phyloP scores from a whole-genome alignment of 768 basidiomycete genomes.

The Rhodotorula graminis region DNA sequence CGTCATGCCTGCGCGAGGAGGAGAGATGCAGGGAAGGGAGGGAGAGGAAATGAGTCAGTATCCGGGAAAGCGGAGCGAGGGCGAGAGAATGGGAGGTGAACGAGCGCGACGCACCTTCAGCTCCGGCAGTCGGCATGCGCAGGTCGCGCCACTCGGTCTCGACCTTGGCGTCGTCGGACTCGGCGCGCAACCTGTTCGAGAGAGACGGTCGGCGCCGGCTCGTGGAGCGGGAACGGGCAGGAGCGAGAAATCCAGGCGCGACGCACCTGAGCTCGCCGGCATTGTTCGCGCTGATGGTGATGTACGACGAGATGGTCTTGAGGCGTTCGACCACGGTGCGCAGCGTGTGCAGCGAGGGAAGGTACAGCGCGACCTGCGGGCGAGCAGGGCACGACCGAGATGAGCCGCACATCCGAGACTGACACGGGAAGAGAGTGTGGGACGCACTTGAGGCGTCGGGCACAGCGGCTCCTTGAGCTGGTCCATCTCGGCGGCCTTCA shows the following conservation, averaged over 20 bases:
- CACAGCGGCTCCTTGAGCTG: slow-evolving; percentile 73
- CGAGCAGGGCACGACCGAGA: too few relatives aligned
- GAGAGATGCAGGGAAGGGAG: neutral
- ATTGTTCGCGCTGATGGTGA: slow-evolving; percentile 66
- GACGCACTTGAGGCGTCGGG: slow-evolving; percentile 70
- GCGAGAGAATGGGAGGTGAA: neutral
- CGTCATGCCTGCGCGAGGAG: slow-evolving; percentile 42
- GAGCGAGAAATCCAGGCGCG: slow-evolving; percentile 44
- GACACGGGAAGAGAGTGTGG: too few relatives aligned
- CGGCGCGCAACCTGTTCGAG: slow-evolving; percentile 35
- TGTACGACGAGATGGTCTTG: slow-evolving; percentile 62
- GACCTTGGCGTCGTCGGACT: slow-evolving; percentile 67
- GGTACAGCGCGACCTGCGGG: slow-evolving; percentile 62
- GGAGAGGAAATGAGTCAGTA: neutral
- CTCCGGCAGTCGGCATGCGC: slow-evolving; percentile 36
- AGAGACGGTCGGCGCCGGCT: neutral
- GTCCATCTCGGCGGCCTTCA: slow-evolving; percentile 68
- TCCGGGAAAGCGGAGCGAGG: too few relatives aligned
- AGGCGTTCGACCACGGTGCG: slow-evolving; percentile 75
- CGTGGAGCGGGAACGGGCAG: too few relatives aligned
- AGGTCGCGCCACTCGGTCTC: slow-evolving; percentile 77
- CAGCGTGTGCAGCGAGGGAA: slow-evolving; percentile 68
- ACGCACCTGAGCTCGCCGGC: slow-evolving; percentile 53
- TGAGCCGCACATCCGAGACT: too few relatives aligned
- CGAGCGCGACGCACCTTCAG: neutral